Conservation (phyloP, 176 grass and related monocot genomes). For the Eremochloa ophiuroides region DNA sequence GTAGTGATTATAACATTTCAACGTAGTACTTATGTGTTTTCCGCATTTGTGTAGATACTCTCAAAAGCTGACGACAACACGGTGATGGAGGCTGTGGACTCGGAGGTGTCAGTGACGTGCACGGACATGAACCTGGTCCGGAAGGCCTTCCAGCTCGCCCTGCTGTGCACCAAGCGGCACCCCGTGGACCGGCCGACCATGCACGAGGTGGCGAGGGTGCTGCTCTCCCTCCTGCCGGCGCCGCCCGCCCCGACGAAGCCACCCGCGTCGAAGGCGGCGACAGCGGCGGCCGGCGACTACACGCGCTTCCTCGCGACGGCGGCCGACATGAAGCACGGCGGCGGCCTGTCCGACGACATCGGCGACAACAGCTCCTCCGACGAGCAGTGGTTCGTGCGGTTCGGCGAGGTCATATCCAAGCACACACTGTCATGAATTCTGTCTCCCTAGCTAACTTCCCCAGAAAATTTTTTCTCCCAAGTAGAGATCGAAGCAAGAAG, state of each 20-base stretch:
- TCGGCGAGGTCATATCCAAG: constrained; percentile 97
- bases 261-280: constrained; percentile 23
- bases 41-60: constrained; percentile 57
- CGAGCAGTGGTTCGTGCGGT: constrained; percentile 86
- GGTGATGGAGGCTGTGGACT: constrained; percentile 97
- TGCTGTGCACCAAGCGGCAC: constrained; percentile 87
- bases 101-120: constrained; percentile 94
- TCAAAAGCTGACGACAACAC: constrained; percentile 97
- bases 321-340: constrained; percentile 27
- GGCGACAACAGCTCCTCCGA: constrained; percentile 76
- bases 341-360: constrained; percentile 38
- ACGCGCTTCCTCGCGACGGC: constrained; percentile 48
- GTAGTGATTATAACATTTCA: no score
- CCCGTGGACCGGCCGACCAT: constrained; percentile 84
- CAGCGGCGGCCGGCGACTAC: constrained; percentile 45
- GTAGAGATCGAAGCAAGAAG: constrained; percentile 24
- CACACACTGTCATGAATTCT: constrained; percentile 45
- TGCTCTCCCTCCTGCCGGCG: constrained; percentile 73
- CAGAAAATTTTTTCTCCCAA: constrained; percentile 20
- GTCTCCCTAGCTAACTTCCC: background rate
- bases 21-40: no score
- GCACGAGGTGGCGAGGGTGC: constrained; percentile 81
- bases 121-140: constrained; percentile 74
- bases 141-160: constrained; percentile 94
- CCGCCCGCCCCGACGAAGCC: constrained; percentile 41